A percentile compares a stretch with the other conserved stretches of the same genome.
These are phyloP conservation scores for Scalesia atractyloides DNA, from an alignment of 129 eudicot species.

Conservation along the genomic window DNA sequence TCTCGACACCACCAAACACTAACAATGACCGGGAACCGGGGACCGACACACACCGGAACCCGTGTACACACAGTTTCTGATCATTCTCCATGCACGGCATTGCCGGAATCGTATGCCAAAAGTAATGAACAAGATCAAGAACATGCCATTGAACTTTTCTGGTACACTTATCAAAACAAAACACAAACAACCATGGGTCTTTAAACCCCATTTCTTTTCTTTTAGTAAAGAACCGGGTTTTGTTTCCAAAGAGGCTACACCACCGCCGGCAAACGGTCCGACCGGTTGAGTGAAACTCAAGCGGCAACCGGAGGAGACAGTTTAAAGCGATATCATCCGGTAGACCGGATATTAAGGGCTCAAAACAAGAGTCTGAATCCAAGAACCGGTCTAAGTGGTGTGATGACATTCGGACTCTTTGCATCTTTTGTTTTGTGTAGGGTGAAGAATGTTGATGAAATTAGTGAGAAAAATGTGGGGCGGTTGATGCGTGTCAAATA, in stretches of 20 bases:
- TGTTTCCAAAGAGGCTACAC: slow-evolving; percentile 60
- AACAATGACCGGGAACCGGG: slow-evolving; percentile 53
- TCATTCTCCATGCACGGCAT: slow-evolving; percentile 69
- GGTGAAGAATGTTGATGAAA: not conserved
- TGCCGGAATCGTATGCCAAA: slow-evolving; percentile 85
- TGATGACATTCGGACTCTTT: slow-evolving; percentile 72
- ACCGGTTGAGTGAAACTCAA: slow-evolving; percentile 48
- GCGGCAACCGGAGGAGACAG: slow-evolving; percentile 84
- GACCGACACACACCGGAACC: slow-evolving; percentile 66
- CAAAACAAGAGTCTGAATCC: slow-evolving; percentile 45
- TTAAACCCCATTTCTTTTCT: slow-evolving; percentile 75
- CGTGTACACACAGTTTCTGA: slow-evolving; percentile 55
- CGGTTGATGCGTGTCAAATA: slow-evolving; percentile 38
- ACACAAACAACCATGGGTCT: slow-evolving; percentile 90
- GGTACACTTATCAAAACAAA: slow-evolving; percentile 63
- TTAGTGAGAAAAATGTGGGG: slow-evolving; percentile 16
- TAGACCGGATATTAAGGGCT: slow-evolving; percentile 80
- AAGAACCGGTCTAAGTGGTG: slow-evolving; percentile 49
- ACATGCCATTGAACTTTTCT: slow-evolving; percentile 77
- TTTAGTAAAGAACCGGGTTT: slow-evolving; percentile 55
- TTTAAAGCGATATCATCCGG: slow-evolving; percentile 87
- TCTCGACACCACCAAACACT: slow-evolving; percentile 69
- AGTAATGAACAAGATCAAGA: slow-evolving; percentile 54
- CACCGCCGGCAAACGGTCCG: slow-evolving; percentile 71
- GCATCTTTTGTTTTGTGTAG: slow-evolving; percentile 42